Evolutionary conservation across 192 early-diverging fungal species (phyloP).

Genomic region (Geosiphon pyriformis): DNA sequence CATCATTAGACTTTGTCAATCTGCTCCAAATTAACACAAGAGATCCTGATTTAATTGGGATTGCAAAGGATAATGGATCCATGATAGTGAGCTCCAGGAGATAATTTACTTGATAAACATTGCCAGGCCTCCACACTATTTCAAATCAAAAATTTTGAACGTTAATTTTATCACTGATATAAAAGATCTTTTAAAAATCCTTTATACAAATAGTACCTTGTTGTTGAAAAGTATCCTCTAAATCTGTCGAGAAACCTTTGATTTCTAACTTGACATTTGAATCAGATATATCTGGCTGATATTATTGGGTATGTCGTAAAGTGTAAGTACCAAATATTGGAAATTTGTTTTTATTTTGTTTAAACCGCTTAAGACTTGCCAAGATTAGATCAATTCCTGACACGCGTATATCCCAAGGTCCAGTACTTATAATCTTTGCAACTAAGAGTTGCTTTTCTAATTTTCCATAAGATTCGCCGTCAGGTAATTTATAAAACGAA

Average conservation of each 20-base stretch:
- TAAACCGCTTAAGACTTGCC: not conserved
- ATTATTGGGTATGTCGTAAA: too few relatives aligned
- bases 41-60: conserved; percentile 14
- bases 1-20: not conserved
- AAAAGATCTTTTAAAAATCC: not conserved
- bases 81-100: conserved; percentile 31
- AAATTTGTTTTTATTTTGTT: too few relatives aligned
- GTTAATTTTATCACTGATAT: not conserved
- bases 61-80: conserved; percentile 24
- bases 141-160: too few relatives aligned
- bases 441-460: conserved; percentile 33
- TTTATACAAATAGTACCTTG: conserved; percentile 18
- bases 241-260: conserved; percentile 15
- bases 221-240: conserved; percentile 4
- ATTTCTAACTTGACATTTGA: conserved; percentile 20
- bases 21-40: conserved; percentile 18
- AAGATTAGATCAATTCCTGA: conserved; percentile 35
- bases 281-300: conserved; percentile 1
- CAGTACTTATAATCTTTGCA: conserved; percentile 31
- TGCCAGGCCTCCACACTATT: conserved; percentile 51
- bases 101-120: conserved; percentile 39
- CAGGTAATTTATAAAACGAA: too few relatives aligned
- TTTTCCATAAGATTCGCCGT: conserved; percentile 21
- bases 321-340: too few relatives aligned
- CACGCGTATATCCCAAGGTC: conserved; percentile 49